Evolutionary conservation across 371 early-diverging fungal species (phyloP).

Genomic region (Circinella umbellata): DNA sequence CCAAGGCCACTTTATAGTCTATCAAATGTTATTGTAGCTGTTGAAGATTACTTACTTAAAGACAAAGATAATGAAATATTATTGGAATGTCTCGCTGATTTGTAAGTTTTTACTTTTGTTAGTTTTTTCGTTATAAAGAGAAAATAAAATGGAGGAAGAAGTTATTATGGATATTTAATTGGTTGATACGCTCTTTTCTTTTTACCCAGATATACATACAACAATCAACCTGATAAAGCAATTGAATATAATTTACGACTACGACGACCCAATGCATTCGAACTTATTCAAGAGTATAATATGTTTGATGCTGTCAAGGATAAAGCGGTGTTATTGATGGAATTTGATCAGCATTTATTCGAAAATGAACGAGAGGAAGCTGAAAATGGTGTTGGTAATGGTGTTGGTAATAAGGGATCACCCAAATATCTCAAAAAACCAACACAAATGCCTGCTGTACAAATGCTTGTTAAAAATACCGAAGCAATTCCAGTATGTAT

Average conservation of each 20-base stretch:
- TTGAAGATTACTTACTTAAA: conserved; percentile 68
- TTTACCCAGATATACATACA: conserved; percentile 61
- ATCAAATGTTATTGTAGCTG: conserved; percentile 74
- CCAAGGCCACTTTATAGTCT: conserved; percentile 77
- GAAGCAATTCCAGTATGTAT: conserved; percentile 79
- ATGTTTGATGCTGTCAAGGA: conserved; percentile 80
- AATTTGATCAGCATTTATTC: conserved; percentile 77
- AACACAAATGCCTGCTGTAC: conserved; percentile 66
- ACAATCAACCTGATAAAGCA: conserved; percentile 77
- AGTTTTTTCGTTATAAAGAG: neutral
- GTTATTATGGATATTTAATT: no score
- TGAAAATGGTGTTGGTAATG: neutral
- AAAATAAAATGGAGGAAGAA: neutral
- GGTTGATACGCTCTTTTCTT: neutral
- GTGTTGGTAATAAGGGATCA: neutral
- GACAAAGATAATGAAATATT: conserved; percentile 61
- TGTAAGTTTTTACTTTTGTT: conserved; percentile 59
- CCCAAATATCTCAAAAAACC: conserved; percentile 19
- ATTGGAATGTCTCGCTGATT: conserved; percentile 73
- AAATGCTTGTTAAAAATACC: conserved; percentile 80
- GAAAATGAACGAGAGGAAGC: conserved; percentile 32
- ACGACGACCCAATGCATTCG: conserved; percentile 71
- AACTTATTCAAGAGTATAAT: conserved; percentile 76
- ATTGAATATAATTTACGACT: conserved; percentile 83
- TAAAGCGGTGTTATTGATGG: conserved; percentile 79